Conservation (phyloP, 306 rosid species). For the Dalbergia cultrata region DNA sequence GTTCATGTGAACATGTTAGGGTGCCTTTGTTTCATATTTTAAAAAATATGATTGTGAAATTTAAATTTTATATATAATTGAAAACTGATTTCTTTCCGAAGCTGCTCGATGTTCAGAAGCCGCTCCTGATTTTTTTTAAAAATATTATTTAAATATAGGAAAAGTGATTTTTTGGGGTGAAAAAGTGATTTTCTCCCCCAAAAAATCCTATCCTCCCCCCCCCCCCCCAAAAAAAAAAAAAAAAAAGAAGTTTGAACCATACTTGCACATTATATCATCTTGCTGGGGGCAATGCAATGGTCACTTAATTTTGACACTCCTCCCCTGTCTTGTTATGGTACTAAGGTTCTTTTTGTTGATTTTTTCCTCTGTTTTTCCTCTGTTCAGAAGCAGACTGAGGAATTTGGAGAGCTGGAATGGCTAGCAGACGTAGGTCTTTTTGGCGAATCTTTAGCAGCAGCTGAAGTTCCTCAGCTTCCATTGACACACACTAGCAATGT, state of each 20-base stretch:
- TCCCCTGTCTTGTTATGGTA: neutral
- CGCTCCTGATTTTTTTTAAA: too few species aligned
- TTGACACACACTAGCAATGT: conserved; percentile 57
- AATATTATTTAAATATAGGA: too few species aligned
- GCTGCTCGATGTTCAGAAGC: too few species aligned
- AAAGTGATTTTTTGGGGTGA: too few species aligned
- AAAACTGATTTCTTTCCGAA: too few species aligned
- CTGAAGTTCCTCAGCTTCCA: conserved; percentile 95
- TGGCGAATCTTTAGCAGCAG: conserved; percentile 78
- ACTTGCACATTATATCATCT: neutral
- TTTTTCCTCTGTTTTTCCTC: neutral
- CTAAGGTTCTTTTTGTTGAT: neutral
- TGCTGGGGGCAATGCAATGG: conserved; percentile 21
- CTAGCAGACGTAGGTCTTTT: conserved; percentile 77
- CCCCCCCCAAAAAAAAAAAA: too few species aligned
- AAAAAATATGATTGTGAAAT: neutral
- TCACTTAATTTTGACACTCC: neutral
- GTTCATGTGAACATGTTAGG: neutral
- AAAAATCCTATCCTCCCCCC: too few species aligned
- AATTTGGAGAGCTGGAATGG: conserved; percentile 95
- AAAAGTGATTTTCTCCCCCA: too few species aligned
- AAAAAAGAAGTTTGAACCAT: neutral
- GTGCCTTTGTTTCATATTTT: neutral
- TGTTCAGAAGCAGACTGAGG: conserved; percentile 78
- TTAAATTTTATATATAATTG: too few species aligned